A percentile compares a stretch with the other conserved stretches of the same genome.
Evolutionary conservation across 495 filamentous ascomycete genomes (phyloP).

Genomic region (Bathelium albidoporum): DNA sequence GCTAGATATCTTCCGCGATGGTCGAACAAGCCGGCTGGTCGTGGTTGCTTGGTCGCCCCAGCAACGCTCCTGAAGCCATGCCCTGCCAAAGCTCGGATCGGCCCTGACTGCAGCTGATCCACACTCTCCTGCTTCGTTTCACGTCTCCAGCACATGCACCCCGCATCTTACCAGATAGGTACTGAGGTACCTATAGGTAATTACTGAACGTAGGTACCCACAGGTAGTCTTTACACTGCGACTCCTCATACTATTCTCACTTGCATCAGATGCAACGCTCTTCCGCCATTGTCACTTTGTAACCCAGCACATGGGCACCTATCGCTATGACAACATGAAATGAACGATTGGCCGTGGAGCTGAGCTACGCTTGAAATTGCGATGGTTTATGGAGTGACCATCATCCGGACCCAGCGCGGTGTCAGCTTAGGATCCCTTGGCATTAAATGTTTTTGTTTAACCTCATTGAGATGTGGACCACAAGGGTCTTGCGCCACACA

Average conservation of each 20-base stretch:
- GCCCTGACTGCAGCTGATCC: background rate
- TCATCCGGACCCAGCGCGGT: background rate
- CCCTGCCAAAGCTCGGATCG: background rate
- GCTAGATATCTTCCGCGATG: background rate
- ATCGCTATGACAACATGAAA: background rate
- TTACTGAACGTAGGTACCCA: background rate
- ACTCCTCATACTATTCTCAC: no score
- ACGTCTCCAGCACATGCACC: background rate
- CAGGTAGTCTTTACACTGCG: no score
- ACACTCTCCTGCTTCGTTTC: background rate
- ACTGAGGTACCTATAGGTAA: background rate
- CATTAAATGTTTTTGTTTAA: slow-evolving; percentile 2
- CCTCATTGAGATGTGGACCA: background rate
- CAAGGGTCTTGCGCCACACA: background rate
- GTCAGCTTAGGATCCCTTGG: background rate
- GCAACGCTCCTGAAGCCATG: slow-evolving; percentile 5
- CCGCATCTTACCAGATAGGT: background rate
- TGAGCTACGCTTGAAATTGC: background rate
- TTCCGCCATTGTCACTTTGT: no score
- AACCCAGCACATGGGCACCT: no score
- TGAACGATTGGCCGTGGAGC: background rate
- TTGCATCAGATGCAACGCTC: no score
- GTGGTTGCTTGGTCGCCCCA: background rate
- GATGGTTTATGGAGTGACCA: background rate
- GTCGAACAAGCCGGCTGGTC: background rate